A percentile compares a stretch with the other conserved stretches of the same genome.
These are phyloP conservation scores for Arxiozyma telluris DNA, from an alignment of 1,139 yeast genomes.

Conservation along the genomic window DNA sequence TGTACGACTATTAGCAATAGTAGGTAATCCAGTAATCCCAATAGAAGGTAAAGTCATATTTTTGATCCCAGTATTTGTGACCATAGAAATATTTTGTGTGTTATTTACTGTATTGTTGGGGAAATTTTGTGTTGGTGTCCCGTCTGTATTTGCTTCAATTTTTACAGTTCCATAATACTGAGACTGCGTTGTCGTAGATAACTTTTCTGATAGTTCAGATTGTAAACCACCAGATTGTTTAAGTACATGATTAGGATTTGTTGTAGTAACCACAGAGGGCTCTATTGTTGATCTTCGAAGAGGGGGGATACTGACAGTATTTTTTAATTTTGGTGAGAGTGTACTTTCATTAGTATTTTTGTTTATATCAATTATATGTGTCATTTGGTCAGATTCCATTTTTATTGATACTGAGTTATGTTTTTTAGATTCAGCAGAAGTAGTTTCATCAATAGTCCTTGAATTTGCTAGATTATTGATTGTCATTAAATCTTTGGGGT, in stretches of 20 bases:
- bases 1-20: background rate
- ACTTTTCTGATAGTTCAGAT: background rate
- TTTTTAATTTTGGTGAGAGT: background rate
- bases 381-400: background rate
- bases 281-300: background rate
- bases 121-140: background rate
- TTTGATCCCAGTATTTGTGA: background rate
- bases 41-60: background rate
- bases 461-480: constrained; percentile 3
- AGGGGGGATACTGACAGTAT: background rate
- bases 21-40: background rate
- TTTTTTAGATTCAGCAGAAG: background rate
- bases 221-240: background rate
- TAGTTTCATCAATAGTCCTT: background rate
- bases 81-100: background rate
- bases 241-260: background rate
- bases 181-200: background rate
- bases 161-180: background rate
- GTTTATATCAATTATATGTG: no score
- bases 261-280: background rate
- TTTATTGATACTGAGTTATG: background rate
- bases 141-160: background rate
- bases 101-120: background rate
- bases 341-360: background rate
- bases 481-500: constrained; percentile 1